These are phyloP conservation scores for Beauveria medogensis DNA, from an alignment of 2,329 filamentous ascomycete genomes.

Conservation along the genomic window DNA sequence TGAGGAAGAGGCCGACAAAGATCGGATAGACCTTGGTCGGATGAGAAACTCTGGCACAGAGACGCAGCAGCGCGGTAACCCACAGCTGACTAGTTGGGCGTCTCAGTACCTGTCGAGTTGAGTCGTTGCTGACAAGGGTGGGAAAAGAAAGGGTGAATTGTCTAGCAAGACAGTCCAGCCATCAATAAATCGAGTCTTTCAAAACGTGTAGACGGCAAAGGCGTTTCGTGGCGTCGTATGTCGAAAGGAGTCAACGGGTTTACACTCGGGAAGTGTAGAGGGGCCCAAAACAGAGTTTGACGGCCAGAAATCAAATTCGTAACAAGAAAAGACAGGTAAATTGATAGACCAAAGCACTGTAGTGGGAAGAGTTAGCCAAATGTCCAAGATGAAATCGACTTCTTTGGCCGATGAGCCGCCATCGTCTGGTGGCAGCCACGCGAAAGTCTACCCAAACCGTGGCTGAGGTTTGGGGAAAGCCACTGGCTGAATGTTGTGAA, in stretches of 20 bases:
- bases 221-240: not conserved
- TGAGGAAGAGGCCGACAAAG: conserved; percentile 29
- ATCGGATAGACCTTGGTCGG: conserved; percentile 33
- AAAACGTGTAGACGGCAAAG: not conserved
- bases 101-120: conserved; percentile 6
- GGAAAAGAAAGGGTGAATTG: not conserved
- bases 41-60: conserved; percentile 14
- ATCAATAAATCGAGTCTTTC: conserved; percentile 20
- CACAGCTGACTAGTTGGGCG: not conserved
- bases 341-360: conserved; percentile 4
- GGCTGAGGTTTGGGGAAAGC: not conserved
- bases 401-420: not conserved
- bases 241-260: not conserved
- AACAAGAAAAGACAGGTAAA: not conserved
- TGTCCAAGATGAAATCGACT: not conserved
- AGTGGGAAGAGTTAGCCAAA: not conserved
- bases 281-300: not conserved
- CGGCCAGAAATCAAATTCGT: not conserved
- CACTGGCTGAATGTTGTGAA: not conserved
- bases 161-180: conserved; percentile 23
- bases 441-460: not conserved
- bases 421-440: not conserved
- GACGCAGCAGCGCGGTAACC: conserved; percentile 11
- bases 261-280: not conserved
- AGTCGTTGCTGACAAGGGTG: not conserved